Evolutionary conservation across 176 grass and related monocot genomes (phyloP).

Genomic region (Oryza glaberrima): DNA sequence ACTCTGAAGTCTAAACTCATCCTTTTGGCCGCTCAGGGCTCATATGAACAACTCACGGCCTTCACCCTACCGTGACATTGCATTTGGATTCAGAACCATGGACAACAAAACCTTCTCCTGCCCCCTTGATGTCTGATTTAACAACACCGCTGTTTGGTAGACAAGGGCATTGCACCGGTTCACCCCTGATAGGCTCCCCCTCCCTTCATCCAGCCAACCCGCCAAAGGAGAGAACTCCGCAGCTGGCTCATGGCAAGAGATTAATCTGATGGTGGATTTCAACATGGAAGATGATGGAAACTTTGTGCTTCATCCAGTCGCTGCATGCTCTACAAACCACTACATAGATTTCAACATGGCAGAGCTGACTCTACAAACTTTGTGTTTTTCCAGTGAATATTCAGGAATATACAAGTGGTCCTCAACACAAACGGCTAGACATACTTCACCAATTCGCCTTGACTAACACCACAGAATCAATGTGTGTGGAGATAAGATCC

Average conservation of each 20-base stretch:
- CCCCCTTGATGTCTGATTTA: constrained; percentile 48
- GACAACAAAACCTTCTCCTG: constrained; percentile 33
- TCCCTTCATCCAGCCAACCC: background rate
- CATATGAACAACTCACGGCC: background rate
- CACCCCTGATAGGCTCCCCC: background rate
- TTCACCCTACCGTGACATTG: constrained; percentile 53
- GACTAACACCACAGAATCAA: background rate
- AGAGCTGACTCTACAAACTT: too few species aligned
- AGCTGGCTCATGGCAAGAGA: constrained; percentile 29
- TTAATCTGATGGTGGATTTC: constrained; percentile 37
- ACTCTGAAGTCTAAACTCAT: background rate
- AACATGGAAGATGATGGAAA: constrained; percentile 27
- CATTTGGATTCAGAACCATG: constrained; percentile 43
- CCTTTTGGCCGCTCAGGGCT: background rate
- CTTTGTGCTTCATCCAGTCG: constrained; percentile 28
- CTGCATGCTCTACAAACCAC: background rate
- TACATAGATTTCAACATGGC: background rate
- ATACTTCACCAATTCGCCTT: constrained; percentile 18
- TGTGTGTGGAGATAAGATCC: background rate
- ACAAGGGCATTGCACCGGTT: background rate
- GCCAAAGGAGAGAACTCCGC: background rate
- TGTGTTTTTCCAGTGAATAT: constrained; percentile 1
- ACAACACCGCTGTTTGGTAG: constrained; percentile 41
- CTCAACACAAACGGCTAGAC: constrained; percentile 37
- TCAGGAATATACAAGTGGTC: constrained; percentile 17